These are phyloP conservation scores for Russula compacta DNA, from an alignment of 768 basidiomycete genomes.

Conservation along the genomic window DNA sequence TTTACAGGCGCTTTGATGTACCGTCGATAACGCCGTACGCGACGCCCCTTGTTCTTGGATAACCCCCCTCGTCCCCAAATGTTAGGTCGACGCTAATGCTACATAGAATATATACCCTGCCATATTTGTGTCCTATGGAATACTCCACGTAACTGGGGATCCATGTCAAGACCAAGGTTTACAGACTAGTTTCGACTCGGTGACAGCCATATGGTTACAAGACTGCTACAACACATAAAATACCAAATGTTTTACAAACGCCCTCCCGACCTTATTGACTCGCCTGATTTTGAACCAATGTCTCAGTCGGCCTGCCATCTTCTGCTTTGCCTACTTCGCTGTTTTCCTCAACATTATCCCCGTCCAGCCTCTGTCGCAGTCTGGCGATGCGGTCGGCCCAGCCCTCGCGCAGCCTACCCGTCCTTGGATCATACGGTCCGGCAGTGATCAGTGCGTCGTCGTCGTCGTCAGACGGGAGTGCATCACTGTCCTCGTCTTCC, in stretches of 20 bases:
- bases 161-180: neutral
- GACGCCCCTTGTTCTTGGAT: neutral
- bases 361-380: constrained; percentile 2
- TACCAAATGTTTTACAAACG: neutral
- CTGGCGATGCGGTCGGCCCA: constrained; percentile 6
- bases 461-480: constrained; percentile 13
- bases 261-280: neutral
- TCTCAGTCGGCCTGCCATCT: neutral
- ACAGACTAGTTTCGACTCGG: neutral
- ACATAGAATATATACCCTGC: neutral
- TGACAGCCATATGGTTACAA: neutral
- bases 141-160: neutral
- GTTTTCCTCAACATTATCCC: neutral
- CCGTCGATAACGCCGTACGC: neutral
- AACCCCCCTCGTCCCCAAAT: no score
- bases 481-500: constrained; percentile 44
- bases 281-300: neutral
- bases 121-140: neutral
- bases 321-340: neutral
- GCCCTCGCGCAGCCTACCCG: constrained; percentile 13
- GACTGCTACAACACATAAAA: neutral
- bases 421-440: constrained; percentile 18
- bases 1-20: constrained; percentile 17
- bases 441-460: constrained; percentile 17
- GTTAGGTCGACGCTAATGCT: neutral